Evolutionary conservation across 2,329 filamentous ascomycete genomes (phyloP).

Genomic region (Anisogramma anomala): DNA sequence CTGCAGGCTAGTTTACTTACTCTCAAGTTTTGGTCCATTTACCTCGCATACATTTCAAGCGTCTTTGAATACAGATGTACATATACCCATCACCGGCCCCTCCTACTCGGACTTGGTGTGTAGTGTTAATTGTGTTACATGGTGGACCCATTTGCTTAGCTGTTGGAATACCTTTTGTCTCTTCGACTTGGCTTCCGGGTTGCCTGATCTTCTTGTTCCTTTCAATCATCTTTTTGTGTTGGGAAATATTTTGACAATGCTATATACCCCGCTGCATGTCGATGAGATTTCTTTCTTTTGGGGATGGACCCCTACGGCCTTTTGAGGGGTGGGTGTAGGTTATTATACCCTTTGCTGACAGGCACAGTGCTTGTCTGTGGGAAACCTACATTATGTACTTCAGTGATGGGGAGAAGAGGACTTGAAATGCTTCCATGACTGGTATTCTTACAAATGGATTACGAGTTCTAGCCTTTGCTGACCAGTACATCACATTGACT

Average conservation of each 20-base stretch:
- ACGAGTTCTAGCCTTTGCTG: not conserved
- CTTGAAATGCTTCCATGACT: not conserved
- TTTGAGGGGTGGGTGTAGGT: too few relatives aligned
- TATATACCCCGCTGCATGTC: constrained; percentile 7
- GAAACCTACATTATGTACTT: too few relatives aligned
- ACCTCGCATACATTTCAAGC: constrained; percentile 2
- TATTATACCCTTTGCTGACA: too few relatives aligned
- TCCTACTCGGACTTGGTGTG: constrained; percentile 1
- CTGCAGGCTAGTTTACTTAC: constrained; percentile 8
- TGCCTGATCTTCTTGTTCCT: not conserved
- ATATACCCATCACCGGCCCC: constrained; percentile 6
- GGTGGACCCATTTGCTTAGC: constrained; percentile 3
- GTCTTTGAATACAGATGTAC: constrained; percentile 4
- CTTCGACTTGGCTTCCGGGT: not conserved
- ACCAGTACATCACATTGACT: not conserved
- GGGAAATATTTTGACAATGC: constrained; percentile 4
- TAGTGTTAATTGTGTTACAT: constrained; percentile 14
- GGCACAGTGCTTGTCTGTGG: too few relatives aligned
- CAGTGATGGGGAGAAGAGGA: not conserved
- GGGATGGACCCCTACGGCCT: not conserved
- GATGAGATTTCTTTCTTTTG: constrained; percentile 1
- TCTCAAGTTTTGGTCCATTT: constrained; percentile 6
- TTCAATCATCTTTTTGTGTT: constrained; percentile 1
- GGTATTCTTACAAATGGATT: constrained; percentile 9
- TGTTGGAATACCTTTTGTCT: too few relatives aligned